phyloP scores from a whole-genome alignment of 164 flowering plant species.

The Magnolia changhungtana region DNA sequence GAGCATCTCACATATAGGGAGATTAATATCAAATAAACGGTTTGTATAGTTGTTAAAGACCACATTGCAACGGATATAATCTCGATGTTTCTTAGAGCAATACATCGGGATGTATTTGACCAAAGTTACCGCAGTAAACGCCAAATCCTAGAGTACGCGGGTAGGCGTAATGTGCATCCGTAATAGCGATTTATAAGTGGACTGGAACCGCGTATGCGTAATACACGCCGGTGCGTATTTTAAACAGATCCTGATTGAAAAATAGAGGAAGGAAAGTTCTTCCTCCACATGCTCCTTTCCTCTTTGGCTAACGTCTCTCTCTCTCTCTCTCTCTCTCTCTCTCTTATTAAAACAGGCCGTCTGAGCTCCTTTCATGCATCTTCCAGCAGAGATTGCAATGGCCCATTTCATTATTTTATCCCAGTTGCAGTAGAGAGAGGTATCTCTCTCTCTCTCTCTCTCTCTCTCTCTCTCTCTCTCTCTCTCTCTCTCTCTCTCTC shows the following conservation, averaged over 20 bases:
- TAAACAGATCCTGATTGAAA: not conserved
- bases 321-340: constrained; percentile 1
- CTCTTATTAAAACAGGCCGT: not conserved
- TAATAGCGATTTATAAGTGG: not conserved
- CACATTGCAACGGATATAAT: too few relatives aligned
- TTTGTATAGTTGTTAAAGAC: too few relatives aligned
- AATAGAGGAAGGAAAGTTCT: constrained; percentile 7
- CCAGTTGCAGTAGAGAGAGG: constrained; percentile 4
- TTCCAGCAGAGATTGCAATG: constrained; percentile 9
- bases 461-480: constrained; percentile 9
- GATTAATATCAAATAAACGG: too few relatives aligned
- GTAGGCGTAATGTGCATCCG: not conserved
- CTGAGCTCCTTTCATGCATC: constrained; percentile 3
- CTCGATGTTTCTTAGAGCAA: too few relatives aligned
- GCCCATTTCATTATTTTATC: not conserved
- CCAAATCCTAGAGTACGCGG: not conserved
- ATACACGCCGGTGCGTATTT: not conserved
- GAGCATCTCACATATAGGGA: too few relatives aligned
- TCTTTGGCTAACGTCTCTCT: not conserved
- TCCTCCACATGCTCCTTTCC: constrained; percentile 2
- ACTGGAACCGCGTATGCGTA: not conserved
- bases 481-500: too few relatives aligned
- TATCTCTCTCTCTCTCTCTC: not conserved
- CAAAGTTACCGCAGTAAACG: not conserved
- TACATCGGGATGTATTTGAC: too few relatives aligned